Evolutionary conservation across 140 eudicot genomes (phyloP).

Genomic region (Flaveria floridana): DNA sequence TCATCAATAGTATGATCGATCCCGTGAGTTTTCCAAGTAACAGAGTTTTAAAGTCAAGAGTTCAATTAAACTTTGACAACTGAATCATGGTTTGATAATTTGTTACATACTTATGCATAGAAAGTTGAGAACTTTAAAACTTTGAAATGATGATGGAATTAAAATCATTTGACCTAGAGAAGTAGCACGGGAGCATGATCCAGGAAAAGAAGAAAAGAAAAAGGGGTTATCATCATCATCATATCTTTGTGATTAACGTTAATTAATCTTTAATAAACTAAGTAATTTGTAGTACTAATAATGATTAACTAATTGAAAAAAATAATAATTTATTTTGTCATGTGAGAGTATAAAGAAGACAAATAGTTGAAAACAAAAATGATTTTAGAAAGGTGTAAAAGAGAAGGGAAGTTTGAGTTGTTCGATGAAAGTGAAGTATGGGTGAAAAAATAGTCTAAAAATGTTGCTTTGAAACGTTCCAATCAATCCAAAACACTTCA

Average conservation of each 20-base stretch:
- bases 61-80: neutral
- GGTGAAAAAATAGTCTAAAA: slow-evolving; percentile 39
- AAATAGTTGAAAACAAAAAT: slow-evolving; percentile 56
- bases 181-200: slow-evolving; percentile 38
- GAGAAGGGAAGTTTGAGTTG: slow-evolving; percentile 35
- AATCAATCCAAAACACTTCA: slow-evolving; percentile 52
- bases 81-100: slow-evolving; percentile 1
- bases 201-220: slow-evolving; percentile 27
- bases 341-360: slow-evolving; percentile 42
- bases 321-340: neutral
- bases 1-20: too few relatives aligned
- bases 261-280: neutral
- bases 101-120: slow-evolving; percentile 14
- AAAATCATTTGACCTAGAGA: slow-evolving; percentile 38
- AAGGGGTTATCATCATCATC: slow-evolving; percentile 42
- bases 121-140: slow-evolving; percentile 16
- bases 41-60: neutral
- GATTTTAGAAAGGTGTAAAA: slow-evolving; percentile 38
- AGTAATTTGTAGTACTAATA: slow-evolving; percentile 6
- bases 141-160: slow-evolving; percentile 38
- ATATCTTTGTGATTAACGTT: slow-evolving; percentile 53
- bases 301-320: slow-evolving; percentile 6
- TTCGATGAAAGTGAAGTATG: slow-evolving; percentile 71
- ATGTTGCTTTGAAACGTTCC: slow-evolving; percentile 55
- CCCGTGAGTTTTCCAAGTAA: neutral